Base-by-base conservation (phyloP, 108 stramenopile genomes). In the Pseudonitzschia delicatissima region DNA sequence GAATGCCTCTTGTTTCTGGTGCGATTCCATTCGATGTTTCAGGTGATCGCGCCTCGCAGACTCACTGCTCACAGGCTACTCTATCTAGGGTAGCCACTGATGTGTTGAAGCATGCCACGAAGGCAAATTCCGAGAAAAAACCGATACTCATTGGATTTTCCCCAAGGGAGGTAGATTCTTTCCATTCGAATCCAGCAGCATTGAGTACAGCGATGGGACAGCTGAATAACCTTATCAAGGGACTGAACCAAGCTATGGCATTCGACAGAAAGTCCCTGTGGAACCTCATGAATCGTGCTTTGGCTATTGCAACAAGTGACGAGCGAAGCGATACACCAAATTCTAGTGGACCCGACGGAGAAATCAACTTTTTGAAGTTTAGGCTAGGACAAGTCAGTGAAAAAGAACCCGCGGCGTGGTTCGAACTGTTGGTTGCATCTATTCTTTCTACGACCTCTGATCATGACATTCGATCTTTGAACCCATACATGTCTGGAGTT, bases 221-320 rank as follows among this genome's bases (percentile, higher is more conserved):
- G 55, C 72, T 94, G 37, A 77, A 80, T n/a, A 82, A 82, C n/a
- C 74, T 94, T 2, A 85, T 90, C 31, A 87, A 79, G 57, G 76
- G 90, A 17, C 69, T 94, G 52, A 86, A 94, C 59, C 83, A 86
- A 39, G 86, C 89, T 11, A 94, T 94, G 93, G 83, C 82, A 13
- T 94, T 94, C 64, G 93, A 94, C 75, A 71, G 93, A 11, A 90
- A 91, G 74, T 94, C 93, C 17, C 81, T 94, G 25, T 89, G 87
- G 77, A 94, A 94, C 68, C 74, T 94, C 12, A 94, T 94, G 93
- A 83, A 72, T 39, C 65, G 93, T 44, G 90, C 93, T 9, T 78
- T 92, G 8, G 87, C 90, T 9, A 94, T 94, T 61, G 90, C 86
- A 29, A 91, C 88, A 4, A 94, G 93, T 76, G 93, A 92, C 39